phyloP scores from a whole-genome alignment of 2,329 filamentous ascomycete genomes.

The Calonectria montana region DNA sequence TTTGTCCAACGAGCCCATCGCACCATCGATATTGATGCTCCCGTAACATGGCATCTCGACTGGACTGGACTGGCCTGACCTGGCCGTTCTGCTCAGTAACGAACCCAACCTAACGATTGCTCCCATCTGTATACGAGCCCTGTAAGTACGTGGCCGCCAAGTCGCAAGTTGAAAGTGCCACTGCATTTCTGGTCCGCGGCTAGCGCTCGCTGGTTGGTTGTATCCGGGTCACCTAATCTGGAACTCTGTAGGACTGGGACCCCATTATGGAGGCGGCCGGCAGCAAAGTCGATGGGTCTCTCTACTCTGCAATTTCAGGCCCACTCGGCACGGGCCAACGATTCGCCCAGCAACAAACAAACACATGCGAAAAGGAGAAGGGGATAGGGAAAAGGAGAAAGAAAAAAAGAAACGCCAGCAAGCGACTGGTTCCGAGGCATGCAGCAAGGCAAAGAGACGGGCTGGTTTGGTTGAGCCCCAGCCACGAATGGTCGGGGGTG shows the following conservation, averaged over 20 bases:
- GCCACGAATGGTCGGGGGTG: not conserved
- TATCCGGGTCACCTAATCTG: conserved; percentile 7
- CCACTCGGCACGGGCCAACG: conserved; percentile 47
- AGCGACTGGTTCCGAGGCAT: not conserved
- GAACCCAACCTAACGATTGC: not conserved
- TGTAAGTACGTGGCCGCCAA: conserved; percentile 12
- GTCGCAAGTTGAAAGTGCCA: conserved; percentile 17
- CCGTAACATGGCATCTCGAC: not conserved
- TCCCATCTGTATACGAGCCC: not conserved
- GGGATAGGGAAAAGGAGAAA: conserved; percentile 5
- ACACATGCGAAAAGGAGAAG: not conserved
- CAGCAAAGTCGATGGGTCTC: conserved; percentile 34
- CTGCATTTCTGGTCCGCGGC: conserved; percentile 1
- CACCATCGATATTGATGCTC: not conserved
- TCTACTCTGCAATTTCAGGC: conserved; percentile 44
- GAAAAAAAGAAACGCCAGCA: conserved; percentile 7
- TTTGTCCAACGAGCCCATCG: not conserved
- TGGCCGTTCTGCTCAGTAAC: not conserved
- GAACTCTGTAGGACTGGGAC: conserved; percentile 34
- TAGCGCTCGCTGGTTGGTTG: conserved; percentile 11
- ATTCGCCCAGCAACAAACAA: conserved; percentile 42
- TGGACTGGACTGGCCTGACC: not conserved
- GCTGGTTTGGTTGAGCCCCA: conserved; percentile 2
- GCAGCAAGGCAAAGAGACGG: not conserved
- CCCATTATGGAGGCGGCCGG: conserved; percentile 30